A percentile compares a stretch with the other conserved stretches of the same genome.
Conservation (phyloP, 176 grass and related monocot species). For the Avena insularis region DNA sequence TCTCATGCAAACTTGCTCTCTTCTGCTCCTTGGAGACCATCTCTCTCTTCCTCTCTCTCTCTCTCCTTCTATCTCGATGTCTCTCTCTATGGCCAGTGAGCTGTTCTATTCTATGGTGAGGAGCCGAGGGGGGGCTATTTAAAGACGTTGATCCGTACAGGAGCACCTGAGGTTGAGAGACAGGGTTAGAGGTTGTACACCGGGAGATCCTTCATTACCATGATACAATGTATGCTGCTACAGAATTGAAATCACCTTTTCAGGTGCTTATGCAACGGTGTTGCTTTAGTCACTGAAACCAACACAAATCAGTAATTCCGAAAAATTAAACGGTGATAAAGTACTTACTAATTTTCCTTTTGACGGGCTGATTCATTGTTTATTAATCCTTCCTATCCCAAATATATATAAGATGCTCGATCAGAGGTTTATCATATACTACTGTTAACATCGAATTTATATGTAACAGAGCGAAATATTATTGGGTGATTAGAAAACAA, state of each 20-base stretch:
- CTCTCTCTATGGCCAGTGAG: background rate
- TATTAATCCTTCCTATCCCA: too few relatives aligned
- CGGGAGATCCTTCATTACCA: constrained; percentile 19
- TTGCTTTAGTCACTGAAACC: background rate
- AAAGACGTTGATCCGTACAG: constrained; percentile 30
- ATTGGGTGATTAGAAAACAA: background rate
- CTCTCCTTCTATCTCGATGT: background rate
- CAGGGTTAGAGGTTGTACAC: background rate
- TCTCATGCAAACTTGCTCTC: constrained; percentile 59
- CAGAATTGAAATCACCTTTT: background rate
- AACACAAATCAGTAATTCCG: background rate
- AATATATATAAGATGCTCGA: too few relatives aligned
- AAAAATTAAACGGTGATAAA: background rate
- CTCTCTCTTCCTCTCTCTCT: background rate
- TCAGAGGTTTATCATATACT: too few relatives aligned
- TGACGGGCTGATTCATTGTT: too few relatives aligned
- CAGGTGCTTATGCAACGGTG: background rate
- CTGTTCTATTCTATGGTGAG: background rate
- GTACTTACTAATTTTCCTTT: too few relatives aligned
- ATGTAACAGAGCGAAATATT: background rate
- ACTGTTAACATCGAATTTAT: too few relatives aligned
- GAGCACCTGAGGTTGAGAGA: constrained; percentile 7
- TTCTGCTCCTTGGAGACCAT: constrained; percentile 75
- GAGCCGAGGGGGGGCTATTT: constrained; percentile 39
- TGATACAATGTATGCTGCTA: background rate